These are phyloP conservation scores for Eucalyptus lansdowneana DNA, from an alignment of 345 rosid species.

Conservation along the genomic window DNA sequence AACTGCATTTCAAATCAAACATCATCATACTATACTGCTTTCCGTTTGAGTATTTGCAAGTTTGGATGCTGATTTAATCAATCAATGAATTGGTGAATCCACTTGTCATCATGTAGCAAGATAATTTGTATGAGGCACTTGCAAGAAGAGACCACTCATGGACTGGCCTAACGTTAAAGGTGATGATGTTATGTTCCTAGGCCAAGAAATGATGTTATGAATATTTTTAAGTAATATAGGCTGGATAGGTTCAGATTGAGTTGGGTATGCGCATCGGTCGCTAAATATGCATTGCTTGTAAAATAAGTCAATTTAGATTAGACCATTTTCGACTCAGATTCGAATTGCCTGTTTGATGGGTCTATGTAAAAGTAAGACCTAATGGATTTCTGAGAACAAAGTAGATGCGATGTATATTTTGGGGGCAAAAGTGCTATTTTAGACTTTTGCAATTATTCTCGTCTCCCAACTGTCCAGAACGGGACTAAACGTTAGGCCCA, in stretches of 20 bases:
- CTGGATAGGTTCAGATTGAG: not conserved
- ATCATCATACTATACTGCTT: not conserved
- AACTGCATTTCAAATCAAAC: too few species aligned
- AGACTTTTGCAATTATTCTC: not conserved
- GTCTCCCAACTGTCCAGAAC: not conserved
- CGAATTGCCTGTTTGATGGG: fast-evolving
- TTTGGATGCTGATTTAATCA: not conserved
- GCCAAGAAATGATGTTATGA: not conserved
- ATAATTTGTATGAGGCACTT: slow-evolving; percentile 38
- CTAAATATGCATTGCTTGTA: not conserved
- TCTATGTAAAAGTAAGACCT: not conserved
- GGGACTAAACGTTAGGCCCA: not conserved
- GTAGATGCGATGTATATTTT: not conserved
- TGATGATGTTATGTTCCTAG: not conserved
- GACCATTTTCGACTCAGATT: fast-evolving
- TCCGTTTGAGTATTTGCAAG: not conserved
- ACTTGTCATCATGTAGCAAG: slow-evolving; percentile 18
- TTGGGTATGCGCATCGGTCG: fast-evolving
- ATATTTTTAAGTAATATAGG: not conserved
- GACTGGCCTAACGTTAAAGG: slow-evolving; percentile 76
- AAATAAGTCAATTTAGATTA: fast-evolving
- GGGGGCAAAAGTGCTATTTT: not conserved
- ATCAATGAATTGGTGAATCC: not conserved
- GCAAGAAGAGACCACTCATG: slow-evolving; percentile 61
- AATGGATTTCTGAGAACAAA: not conserved